Percentiles rank a stretch among this genome's conserved stretches.
phyloP scores from a whole-genome alignment of 805 yeast species.

The Candida boidinii region DNA sequence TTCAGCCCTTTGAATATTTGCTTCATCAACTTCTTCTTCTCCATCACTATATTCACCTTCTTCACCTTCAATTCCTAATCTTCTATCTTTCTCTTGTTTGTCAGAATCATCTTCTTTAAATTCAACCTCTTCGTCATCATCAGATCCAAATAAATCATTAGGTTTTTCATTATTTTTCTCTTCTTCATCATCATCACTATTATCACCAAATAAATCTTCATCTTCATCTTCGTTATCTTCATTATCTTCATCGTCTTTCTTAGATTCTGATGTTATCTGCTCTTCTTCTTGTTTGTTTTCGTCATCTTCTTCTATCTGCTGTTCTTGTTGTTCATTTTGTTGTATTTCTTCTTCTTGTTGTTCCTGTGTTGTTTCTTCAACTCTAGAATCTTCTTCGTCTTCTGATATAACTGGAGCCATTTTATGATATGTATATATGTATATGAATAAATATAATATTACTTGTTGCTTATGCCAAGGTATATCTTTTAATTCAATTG shows the following conservation, averaged over 20 bases:
- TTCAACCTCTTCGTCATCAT: slow-evolving; percentile 28
- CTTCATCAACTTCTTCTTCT: slow-evolving; percentile 25
- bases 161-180: slow-evolving; percentile 12
- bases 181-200: slow-evolving; percentile 16
- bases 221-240: slow-evolving; percentile 5
- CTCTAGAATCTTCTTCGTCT: background rate
- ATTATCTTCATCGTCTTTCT: slow-evolving; percentile 1
- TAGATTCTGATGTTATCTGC: slow-evolving; percentile 2
- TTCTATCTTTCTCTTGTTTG: slow-evolving; percentile 14
- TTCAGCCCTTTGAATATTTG: slow-evolving; percentile 24
- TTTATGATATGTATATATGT: too few relatives aligned
- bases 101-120: slow-evolving; percentile 26
- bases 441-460: too few relatives aligned
- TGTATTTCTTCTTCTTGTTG: too few relatives aligned
- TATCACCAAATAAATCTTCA: slow-evolving; percentile 1
- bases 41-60: slow-evolving; percentile 27
- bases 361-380: too few relatives aligned
- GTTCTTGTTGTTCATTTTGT: too few relatives aligned
- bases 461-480: too few relatives aligned
- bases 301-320: background rate
- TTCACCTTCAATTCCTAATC: slow-evolving; percentile 15
- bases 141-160: slow-evolving; percentile 10
- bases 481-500: too few relatives aligned
- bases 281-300: slow-evolving; percentile 3
- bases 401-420: background rate